Base-by-base conservation (phyloP, 805 yeast species). In the Starmerella floris region DNA sequence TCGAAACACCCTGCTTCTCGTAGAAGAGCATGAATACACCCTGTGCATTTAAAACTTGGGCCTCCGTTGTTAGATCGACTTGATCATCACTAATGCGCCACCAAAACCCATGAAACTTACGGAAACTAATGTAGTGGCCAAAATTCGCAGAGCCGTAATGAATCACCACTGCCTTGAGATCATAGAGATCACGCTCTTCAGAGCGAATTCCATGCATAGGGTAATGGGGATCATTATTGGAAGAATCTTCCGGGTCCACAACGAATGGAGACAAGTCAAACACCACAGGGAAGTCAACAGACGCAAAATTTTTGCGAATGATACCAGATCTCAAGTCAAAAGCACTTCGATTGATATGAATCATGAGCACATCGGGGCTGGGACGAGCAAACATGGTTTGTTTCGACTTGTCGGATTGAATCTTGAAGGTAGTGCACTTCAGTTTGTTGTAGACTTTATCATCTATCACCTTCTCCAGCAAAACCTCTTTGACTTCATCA, bases 61-160 rank as follows among this genome's bases (percentile, higher is more conserved):
- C 71, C 57, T 83, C 94, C 11, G 76, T 72, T 3, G 83, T 84
- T 26, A 82, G 70, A 46, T 83, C 76, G 2, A 87, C 94, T 2
- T 77, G 76, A 56, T 85, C 94, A 61, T 91, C 98, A 53, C 91
- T 79, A 17, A 87, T 79, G 58, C 95, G 73, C 94, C 95, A 87
- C 98, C 98, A 88, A 10, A 76, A 69, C 2, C 87, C 91, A 51
- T 94, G 72, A 44, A 65, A 71, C 55, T 76, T 79, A 56, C 96
- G 74, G 63, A 73, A 88, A 33, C 93, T 84, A 47, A 88, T 82
- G 58, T 88, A 88, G 61, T 88, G 98, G n/a, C 98, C 98, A 58
- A 84, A 91, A 54, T 88, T 85, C 54, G 91, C 96, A 1, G 95
- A 81, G 38, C 98, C 98, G 59, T 79, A 87, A 61, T 88, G 98